A percentile compares a stretch with the other conserved stretches of the same genome.
Conservation (phyloP, 2,329 filamentous ascomycete genomes). For the Cladosporium sp. region DNA sequence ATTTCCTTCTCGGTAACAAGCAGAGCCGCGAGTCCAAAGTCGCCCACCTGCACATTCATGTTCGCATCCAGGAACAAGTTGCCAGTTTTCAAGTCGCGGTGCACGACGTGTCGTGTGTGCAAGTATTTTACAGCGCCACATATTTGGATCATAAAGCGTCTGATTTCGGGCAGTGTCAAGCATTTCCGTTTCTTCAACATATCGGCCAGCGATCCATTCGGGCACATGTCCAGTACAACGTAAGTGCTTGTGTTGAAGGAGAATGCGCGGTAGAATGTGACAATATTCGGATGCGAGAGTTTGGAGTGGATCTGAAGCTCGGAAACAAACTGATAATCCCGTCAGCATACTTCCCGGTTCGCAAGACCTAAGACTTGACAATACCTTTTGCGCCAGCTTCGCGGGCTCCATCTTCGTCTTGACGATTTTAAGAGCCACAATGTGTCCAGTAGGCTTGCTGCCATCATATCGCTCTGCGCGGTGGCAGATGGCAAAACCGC, state of each 20-base stretch:
- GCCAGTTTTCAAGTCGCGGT: constrained; percentile 95
- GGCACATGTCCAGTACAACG: constrained; percentile 88
- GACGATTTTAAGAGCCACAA: constrained; percentile 76
- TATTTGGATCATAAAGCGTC: constrained; percentile 90
- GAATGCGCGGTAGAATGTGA: constrained; percentile 92
- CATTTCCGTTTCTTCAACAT: constrained; percentile 92
- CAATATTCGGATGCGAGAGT: constrained; percentile 92
- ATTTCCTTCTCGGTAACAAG: constrained; percentile 88
- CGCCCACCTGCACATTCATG: constrained; percentile 98
- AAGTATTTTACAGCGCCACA: constrained; percentile 97
- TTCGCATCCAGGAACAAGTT: constrained; percentile 91
- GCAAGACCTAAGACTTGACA: background rate
- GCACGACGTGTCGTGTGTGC: constrained; percentile 91
- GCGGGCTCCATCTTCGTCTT: constrained; percentile 72
- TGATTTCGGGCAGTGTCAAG: constrained; percentile 87
- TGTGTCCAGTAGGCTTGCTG: constrained; percentile 56
- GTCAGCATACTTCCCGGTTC: constrained; percentile 6
- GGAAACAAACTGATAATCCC: constrained; percentile 56
- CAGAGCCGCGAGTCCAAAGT: constrained; percentile 91
- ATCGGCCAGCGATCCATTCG: constrained; percentile 94
- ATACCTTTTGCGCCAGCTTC: constrained; percentile 80
- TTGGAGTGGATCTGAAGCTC: constrained; percentile 98
- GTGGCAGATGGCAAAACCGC: constrained; percentile 79
- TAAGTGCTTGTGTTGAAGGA: constrained; percentile 86
- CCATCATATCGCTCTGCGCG: constrained; percentile 60